Percentiles rank a stretch among this genome's conserved stretches.
Conservation (phyloP, 2,329 filamentous ascomycete species). For the Pseudocercospora macadamiae region DNA sequence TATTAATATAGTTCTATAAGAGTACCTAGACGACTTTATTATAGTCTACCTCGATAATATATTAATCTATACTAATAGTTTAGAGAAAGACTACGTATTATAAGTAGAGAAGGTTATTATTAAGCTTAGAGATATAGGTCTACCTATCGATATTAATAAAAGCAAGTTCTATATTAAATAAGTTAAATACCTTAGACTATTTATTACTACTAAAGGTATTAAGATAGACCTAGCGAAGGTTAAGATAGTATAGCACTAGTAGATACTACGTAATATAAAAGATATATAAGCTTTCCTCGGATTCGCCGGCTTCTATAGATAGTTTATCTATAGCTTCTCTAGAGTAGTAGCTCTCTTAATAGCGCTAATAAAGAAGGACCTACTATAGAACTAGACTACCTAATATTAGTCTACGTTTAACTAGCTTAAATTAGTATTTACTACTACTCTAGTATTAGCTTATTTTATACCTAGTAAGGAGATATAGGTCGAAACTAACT, state of each 20-base stretch:
- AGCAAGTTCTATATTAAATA: conserved; percentile 35
- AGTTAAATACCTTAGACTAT: conserved; percentile 28
- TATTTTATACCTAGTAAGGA: not conserved
- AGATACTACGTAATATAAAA: not conserved
- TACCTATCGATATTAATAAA: conserved; percentile 28
- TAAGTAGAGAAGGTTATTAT: conserved; percentile 9
- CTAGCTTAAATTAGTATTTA: not conserved
- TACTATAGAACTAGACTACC: not conserved
- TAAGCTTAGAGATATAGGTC: not conserved
- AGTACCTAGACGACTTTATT: conserved; percentile 29
- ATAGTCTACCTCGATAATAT: conserved; percentile 32
- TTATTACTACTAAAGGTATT: not conserved
- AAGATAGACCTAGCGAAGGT: conserved; percentile 5
- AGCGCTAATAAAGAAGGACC: not conserved
- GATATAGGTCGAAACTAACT: not conserved
- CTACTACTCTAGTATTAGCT: not conserved
- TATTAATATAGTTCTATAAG: conserved; percentile 30
- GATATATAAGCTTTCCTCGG: conserved; percentile 1
- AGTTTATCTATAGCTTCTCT: conserved; percentile 3
- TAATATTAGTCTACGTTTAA: not conserved
- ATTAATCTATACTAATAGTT: conserved; percentile 29
- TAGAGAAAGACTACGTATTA: not conserved
- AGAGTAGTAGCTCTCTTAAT: not conserved
- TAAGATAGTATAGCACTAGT: not conserved
- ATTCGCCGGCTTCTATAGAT: not conserved